Evolutionary conservation across 2,329 filamentous ascomycete species (phyloP), one percentile per base, ranked within the genome.

Genomic region (Thyridium curvatum): DNA sequence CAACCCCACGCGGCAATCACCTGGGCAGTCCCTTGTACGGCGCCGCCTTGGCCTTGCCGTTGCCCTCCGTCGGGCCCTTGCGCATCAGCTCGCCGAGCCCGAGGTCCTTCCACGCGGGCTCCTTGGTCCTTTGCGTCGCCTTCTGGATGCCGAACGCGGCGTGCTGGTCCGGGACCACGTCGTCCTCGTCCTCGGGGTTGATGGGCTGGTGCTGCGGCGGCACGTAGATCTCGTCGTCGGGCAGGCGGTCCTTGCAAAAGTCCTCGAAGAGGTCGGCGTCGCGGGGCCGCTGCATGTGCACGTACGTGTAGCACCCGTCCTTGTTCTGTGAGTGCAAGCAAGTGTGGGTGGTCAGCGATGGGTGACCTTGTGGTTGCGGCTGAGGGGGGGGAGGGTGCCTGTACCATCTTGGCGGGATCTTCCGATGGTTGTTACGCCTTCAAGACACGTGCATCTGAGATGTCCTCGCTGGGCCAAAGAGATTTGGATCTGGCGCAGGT

Each of bases 171-270:
- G 87, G 86, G 4, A 93, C 86, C 4, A 93, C 84, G 54, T 93
- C 86, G 55, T 93, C 87, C 62, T 93, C 86, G 58, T 93, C 86
- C 60, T 93, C 86, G 0, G 87, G 86, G 57, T 93, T 91, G 54
- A 89, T 72, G 31, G 86, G 87, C 58, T 88, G 85, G 56, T 89
- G 79, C 45, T 87, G 78, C 8, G 79, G 79, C 28, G 84, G 79
- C n/a, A 94, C 84, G 60, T 86, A 85, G 56, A 93, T 86, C 41
- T 90, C 84, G 63, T 93, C 86, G 44, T 74, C 68, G n/a, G 81
- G 80, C 33, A 85, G 73, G 53, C 72, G 75, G 64, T 84, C 79
- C 55, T 76, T 77, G 71, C 78, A 82, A 55, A 84, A 83, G 58
- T 84, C 80, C 58, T 91, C 86, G 49, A 90, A 84, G 45, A 89